Evolutionary conservation across 2,329 filamentous ascomycete species (phyloP), one percentile per base, ranked within the genome.

Genomic region (Pochonia chlamydosporia): DNA sequence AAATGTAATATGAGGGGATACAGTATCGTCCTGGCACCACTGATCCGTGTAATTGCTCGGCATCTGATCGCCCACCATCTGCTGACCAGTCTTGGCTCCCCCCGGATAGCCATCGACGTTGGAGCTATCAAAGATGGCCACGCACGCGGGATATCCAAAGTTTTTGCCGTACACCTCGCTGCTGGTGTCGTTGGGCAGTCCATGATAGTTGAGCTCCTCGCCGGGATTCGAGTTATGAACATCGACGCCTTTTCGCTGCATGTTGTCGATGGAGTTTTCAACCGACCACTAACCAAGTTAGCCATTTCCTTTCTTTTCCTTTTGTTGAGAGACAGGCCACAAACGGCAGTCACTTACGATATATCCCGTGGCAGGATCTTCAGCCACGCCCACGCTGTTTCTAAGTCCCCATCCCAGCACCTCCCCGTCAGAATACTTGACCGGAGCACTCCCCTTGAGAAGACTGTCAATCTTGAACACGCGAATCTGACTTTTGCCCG

Each of bases 121-220:
- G 24, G 48, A 48, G 11, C 47, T 33, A 46, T 77, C 67, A 76
- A 78, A 85, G 4, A 78, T 75, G 7, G 81, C 68, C 50, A 78
- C 81, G 63, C 82, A 86, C 39, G 68, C 69, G 2, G 82, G 82
- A 55, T 85, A 86, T 8, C 82, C 82, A 54, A 78, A 83, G 59
- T 84, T 83, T 3, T 56, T 56, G 5, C 69, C 68, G 16, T 59
- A 53, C 10, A 56, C 18, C 3, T 47, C 42, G 49, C 50, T 50
- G 14, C 40, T 26, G 5, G 52, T 54, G 40, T 58, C 53, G 47
- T 53, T 56, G 30, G 86, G 69, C 43, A 72, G 73, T 2, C 84
- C 84, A 53, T 85, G 79, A 60, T 76, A 87, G 62, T 89, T 88
- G 61, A 89, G 63, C 62, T 88, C 82, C 59, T 89, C 84, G 18